Base-by-base conservation (phyloP, 768 basidiomycete species). In the Termitomyces heimii region DNA sequence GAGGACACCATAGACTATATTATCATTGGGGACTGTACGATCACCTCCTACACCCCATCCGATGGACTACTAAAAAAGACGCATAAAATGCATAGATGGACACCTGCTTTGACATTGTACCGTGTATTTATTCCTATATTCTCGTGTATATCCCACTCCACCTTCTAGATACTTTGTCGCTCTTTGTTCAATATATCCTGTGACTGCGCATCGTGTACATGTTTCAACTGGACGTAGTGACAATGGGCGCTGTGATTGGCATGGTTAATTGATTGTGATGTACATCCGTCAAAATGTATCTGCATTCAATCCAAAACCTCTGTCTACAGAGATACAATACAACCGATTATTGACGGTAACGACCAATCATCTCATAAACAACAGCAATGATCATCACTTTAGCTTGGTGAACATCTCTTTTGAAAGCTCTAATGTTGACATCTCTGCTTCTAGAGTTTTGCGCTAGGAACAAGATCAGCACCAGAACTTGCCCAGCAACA, bases 381-480 rank as follows among this genome's bases (percentile, higher is more conserved):
- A 26, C 13, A 26, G 8, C 35, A 26, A 51, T 26, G 7, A 18
- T 37, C 29, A 58, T 60, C 54, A 66, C 44, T 85, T 86, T 55
- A 92, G 68, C 64, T 82, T 80, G 10, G 76, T 72, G 70, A 96
- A 95, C 84, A 89, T 89, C 62, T 82, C 79, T 66, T 83, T 87
- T 28, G 88, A 87, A 49, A 78, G 71, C 62, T 84, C 81, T 29
- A 95, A 70, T 6, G 88, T 87, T 37, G 82, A 72, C 53, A 94
- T 82, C 67, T 97, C 94, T 13, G 87, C 86, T 63, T 94, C 88
- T 35, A 88, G 64, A 1, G 87, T 90, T 63, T 82, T 85, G 66
- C 85, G 78, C 92, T 93, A 68, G 40, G 37, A 40, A 55, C n/a
- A 55, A 29, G 60, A 48, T 58, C 37, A 22, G n/a, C 31, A 56